A percentile compares a stretch with the other conserved stretches of the same genome.
These are phyloP conservation scores for Quercus tomentella DNA, from an alignment of 331 rosid genomes.

Conservation along the genomic window DNA sequence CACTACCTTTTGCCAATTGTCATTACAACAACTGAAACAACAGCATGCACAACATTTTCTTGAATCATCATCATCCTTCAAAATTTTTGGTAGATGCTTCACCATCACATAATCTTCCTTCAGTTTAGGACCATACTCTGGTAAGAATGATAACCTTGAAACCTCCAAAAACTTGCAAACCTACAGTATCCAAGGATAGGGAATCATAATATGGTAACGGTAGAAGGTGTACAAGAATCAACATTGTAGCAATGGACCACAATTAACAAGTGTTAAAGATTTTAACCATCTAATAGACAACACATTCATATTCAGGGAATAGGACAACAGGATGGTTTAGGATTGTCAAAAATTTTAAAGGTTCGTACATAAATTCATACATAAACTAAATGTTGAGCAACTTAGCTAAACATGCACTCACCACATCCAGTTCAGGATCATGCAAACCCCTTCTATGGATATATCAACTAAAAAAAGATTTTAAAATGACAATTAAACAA, in stretches of 20 bases:
- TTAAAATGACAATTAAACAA: not conserved
- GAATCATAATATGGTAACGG: not conserved
- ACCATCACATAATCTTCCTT: slow-evolving; percentile 96
- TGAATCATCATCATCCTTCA: slow-evolving; percentile 50
- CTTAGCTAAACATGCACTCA: not conserved
- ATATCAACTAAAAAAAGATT: not conserved
- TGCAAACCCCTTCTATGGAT: not conserved
- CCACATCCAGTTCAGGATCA: not conserved
- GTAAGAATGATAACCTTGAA: slow-evolving; percentile 83
- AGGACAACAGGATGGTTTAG: not conserved
- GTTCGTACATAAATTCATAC: not conserved
- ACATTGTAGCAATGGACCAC: not conserved
- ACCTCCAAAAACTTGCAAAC: slow-evolving; percentile 99
- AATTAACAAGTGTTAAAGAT: not conserved
- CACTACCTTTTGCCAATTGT: slow-evolving; percentile 97
- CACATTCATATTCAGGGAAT: not conserved
- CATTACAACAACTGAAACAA: slow-evolving; percentile 86
- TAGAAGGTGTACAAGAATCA: not conserved
- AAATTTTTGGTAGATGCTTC: slow-evolving; percentile 86
- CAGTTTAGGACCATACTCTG: slow-evolving; percentile 94
- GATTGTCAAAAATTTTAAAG: not conserved
- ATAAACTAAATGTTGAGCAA: not conserved
- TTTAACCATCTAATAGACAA: not conserved
- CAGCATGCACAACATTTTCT: slow-evolving; percentile 71
- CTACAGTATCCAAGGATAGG: slow-evolving; percentile 37